These are phyloP conservation scores for Licmophora abbreviata DNA, from an alignment of 108 stramenopile genomes.

Conservation along the genomic window DNA sequence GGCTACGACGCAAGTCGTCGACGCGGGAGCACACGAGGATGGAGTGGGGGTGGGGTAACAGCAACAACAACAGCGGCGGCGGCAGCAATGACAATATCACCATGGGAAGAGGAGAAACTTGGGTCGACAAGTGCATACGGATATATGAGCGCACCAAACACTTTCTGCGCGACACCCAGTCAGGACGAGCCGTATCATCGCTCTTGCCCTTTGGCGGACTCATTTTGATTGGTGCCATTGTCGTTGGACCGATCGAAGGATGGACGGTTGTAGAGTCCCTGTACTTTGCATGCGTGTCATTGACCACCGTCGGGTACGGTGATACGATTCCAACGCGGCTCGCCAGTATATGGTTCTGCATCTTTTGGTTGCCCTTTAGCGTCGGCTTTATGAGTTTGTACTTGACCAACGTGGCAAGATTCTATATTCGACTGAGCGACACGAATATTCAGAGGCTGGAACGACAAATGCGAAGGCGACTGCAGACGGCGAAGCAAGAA, in stretches of 20 bases:
- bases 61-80: conserved; percentile 2
- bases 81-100: no score
- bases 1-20: neutral
- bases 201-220: conserved; percentile 72
- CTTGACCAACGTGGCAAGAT: conserved; percentile 64
- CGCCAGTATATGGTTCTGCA: conserved; percentile 67
- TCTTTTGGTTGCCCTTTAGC: conserved; percentile 75
- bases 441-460: conserved; percentile 66
- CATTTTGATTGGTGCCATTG: conserved; percentile 58
- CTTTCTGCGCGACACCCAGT: conserved; percentile 48
- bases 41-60: conserved; percentile 10
- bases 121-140: conserved; percentile 19
- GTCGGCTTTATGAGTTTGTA: conserved; percentile 76
- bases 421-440: conserved; percentile 73
- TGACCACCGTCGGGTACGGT: conserved; percentile 78
- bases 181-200: conserved; percentile 53
- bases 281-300: conserved; percentile 74
- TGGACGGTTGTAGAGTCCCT: conserved; percentile 75
- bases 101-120: neutral
- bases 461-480: conserved; percentile 39
- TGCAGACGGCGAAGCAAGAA: conserved; percentile 36
- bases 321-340: conserved; percentile 58
- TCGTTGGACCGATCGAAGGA: conserved; percentile 70
- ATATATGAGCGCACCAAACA: conserved; percentile 26
- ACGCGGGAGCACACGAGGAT: conserved; percentile 12